phyloP scores from a whole-genome alignment of 2,329 filamentous ascomycete genomes.

The Corniculantispora saksenae region DNA sequence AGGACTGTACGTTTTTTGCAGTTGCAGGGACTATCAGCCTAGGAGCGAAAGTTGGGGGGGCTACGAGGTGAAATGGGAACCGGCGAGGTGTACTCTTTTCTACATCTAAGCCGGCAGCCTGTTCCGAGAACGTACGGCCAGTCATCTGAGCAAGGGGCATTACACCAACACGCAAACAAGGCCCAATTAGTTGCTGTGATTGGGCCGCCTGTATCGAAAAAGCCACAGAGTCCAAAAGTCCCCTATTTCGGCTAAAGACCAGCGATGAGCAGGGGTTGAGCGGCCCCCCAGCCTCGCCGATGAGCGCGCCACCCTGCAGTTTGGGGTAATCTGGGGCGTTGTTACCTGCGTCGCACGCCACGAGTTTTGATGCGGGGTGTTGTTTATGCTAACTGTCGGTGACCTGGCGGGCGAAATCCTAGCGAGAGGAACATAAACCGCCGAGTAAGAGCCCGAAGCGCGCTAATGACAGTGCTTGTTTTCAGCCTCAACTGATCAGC shows the following conservation, averaged over 20 bases:
- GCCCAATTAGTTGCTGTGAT: not conserved
- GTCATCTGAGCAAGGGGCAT: not conserved
- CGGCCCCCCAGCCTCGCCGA: not conserved
- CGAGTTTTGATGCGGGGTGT: not conserved
- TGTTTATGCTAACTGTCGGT: not conserved
- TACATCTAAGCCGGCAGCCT: not conserved
- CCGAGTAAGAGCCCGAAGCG: slow-evolving; percentile 5
- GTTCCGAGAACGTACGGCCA: not conserved
- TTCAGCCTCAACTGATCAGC: not conserved
- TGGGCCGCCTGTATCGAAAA: not conserved
- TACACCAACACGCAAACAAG: not conserved
- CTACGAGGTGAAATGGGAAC: not conserved
- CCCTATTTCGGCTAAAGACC: not conserved
- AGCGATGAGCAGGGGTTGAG: not conserved
- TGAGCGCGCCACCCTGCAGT: not conserved
- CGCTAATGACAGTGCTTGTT: not conserved
- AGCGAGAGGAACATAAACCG: not conserved
- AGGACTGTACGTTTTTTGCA: not conserved
- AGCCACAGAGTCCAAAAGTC: not conserved
- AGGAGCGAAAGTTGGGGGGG: not conserved
- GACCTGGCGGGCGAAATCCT: not conserved
- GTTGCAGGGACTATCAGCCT: not conserved
- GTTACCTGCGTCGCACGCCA: not conserved
- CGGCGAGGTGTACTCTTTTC: not conserved
- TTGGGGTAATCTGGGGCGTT: not conserved